A percentile compares a stretch with the other conserved stretches of the same genome.
Conservation (phyloP, 2,329 filamentous ascomycete genomes). For the Drechslerella coelobrocha region DNA sequence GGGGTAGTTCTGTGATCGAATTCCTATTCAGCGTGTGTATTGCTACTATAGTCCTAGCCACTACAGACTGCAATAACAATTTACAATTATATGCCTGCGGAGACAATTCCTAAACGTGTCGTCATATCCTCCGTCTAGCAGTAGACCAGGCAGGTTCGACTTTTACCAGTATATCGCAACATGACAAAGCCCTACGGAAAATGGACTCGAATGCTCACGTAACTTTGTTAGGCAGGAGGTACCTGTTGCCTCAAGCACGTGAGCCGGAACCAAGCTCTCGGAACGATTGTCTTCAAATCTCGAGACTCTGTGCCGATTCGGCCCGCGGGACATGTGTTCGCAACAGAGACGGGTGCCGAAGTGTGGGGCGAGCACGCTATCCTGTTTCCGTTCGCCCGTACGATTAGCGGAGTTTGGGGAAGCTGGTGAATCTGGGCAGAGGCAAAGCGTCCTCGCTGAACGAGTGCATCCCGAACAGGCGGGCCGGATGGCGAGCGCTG, state of each 20-base stretch:
- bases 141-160: too few species aligned
- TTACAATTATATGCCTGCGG: too few species aligned
- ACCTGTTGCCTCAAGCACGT: background rate
- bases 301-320: slow-evolving; percentile 6
- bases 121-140: too few species aligned
- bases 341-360: slow-evolving; percentile 25
- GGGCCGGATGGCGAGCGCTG: slow-evolving; percentile 30
- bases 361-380: slow-evolving; percentile 21
- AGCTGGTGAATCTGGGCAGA: too few species aligned
- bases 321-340: slow-evolving; percentile 18
- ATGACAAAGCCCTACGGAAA: too few species aligned
- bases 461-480: background rate
- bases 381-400: background rate
- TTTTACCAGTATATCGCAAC: too few species aligned
- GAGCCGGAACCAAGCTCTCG: background rate
- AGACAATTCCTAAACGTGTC: too few species aligned
- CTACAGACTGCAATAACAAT: too few species aligned
- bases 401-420: background rate
- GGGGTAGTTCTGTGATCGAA: too few species aligned
- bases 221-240: background rate
- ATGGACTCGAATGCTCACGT: too few species aligned
- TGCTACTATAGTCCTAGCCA: too few species aligned
- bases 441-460: background rate
- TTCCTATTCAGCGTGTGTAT: too few species aligned
- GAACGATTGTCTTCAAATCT: background rate